Percentiles rank a stretch among this genome's conserved stretches.
Evolutionary conservation across 2,329 filamentous ascomycete genomes (phyloP).

Genomic region (Shiraia bambusicola): DNA sequence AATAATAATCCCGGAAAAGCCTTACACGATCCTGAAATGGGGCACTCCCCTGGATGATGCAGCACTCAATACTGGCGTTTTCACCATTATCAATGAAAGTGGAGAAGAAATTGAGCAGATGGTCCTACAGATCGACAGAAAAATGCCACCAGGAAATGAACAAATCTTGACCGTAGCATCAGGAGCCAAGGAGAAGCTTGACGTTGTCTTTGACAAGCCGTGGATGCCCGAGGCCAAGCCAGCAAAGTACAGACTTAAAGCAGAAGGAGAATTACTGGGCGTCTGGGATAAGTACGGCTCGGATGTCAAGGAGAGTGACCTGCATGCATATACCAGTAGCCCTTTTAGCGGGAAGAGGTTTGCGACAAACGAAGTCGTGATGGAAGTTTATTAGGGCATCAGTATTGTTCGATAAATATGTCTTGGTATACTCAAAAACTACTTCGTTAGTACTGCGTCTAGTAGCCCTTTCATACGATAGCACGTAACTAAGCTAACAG

Average conservation of each 20-base stretch:
- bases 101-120: conserved; percentile 33
- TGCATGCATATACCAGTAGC: conserved; percentile 27
- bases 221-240: conserved; percentile 42
- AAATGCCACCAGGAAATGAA: conserved; percentile 41
- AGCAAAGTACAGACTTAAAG: conserved; percentile 40
- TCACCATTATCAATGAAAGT: conserved; percentile 33
- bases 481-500: no score
- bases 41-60: conserved; percentile 44
- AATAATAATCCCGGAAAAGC: conserved; percentile 37
- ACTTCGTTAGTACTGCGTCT: no score
- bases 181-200: conserved; percentile 33
- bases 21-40: conserved; percentile 45
- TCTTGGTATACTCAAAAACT: no score
- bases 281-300: conserved; percentile 36
- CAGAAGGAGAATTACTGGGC: conserved; percentile 38
- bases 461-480: no score
- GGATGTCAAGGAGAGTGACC: conserved; percentile 26
- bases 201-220: conserved; percentile 41
- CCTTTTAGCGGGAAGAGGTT: conserved; percentile 30
- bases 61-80: conserved; percentile 43
- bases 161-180: conserved; percentile 41
- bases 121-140: conserved; percentile 39
- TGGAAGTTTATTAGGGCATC: conserved; percentile 19
- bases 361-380: conserved; percentile 23
- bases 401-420: background rate